phyloP scores from a whole-genome alignment of 345 rosid species.

The Triadica sebifera region DNA sequence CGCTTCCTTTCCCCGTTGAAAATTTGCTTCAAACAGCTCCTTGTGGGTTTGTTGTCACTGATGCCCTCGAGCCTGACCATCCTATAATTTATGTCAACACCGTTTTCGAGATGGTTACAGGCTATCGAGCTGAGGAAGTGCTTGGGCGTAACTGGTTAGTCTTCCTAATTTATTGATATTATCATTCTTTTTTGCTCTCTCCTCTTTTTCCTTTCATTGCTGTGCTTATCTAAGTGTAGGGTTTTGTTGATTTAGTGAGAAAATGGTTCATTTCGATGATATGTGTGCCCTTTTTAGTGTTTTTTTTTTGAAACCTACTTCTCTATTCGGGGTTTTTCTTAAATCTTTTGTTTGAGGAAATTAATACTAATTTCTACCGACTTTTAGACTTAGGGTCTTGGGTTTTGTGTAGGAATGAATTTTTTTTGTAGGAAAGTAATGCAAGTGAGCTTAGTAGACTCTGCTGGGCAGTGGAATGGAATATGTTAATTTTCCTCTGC shows the following conservation, averaged over 20 bases:
- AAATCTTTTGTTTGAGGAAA: not conserved
- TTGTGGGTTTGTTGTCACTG: conserved; percentile 80
- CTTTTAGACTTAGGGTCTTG: not conserved
- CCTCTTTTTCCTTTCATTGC: not conserved
- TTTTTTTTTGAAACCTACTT: not conserved
- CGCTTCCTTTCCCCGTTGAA: conserved; percentile 71
- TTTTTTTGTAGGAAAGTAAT: no score
- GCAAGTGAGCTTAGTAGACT: not conserved
- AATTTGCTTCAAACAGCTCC: conserved; percentile 72
- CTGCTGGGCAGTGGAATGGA: not conserved
- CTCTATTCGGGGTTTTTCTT: not conserved
- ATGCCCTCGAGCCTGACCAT: conserved; percentile 79
- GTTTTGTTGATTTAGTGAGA: not conserved
- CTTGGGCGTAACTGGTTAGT: conserved; percentile 89
- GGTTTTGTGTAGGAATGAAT: not conserved
- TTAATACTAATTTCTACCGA: not conserved
- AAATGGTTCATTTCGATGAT: not conserved
- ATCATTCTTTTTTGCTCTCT: not conserved
- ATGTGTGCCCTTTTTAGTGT: not conserved
- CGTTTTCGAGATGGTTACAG: conserved; percentile 82
- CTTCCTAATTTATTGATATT: not conserved
- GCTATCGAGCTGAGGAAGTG: conserved; percentile 86
- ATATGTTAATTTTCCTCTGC: not conserved
- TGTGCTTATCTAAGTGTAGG: not conserved
- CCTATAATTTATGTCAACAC: conserved; percentile 83